Base-by-base conservation (phyloP, 2,329 filamentous ascomycete species). In the Helotiales sp. region DNA sequence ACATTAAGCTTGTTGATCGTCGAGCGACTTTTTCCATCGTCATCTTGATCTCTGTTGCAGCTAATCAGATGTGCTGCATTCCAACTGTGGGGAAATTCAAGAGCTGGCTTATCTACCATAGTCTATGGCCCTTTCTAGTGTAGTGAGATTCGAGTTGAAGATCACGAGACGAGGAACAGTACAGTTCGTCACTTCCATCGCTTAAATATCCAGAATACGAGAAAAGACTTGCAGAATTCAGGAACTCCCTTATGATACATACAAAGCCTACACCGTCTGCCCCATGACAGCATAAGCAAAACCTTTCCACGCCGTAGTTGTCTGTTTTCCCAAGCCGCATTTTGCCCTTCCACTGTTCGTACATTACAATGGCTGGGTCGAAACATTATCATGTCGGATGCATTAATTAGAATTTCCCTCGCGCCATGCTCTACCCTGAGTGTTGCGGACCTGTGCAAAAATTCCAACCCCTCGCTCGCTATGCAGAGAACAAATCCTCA, bases 341-440 rank as follows among this genome's bases (percentile, higher is more conserved):
- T 67, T 64, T 62, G 57, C 61, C 63, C 59, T 58, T 47, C 57
- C 40, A 56, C 54, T 54, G 24, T 58, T 67, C 36, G 24, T 44
- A 44, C 40, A 44, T 44, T 44, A 44, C 40, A 44, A 64, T 36
- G 55, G 57, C 49, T 59, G 50, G 56, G 57, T 57, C 63, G 54
- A 65, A 68, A 66, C 67, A 70, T 71, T 69, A 66, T 70, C 67
- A 66, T 70, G 60, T 66, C 65, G 55, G 58, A 69, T 69, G 65
- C 63, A 69, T 69, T 68, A 67, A 66, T 57, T 65, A 66, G 59
- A 63, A 61, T 59, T 53, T 56, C 55, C 47, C 59, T 55, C 63
- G 56, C 63, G 61, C 59, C 64, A 55, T 60, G 44, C 58, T 53
- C 58, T 60, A 56, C 50, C 55, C 55, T 47, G 61, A 64, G 61